These are phyloP conservation scores for Fusarium sarcochroum DNA, from an alignment of 2,329 filamentous ascomycete species.

Conservation along the genomic window DNA sequence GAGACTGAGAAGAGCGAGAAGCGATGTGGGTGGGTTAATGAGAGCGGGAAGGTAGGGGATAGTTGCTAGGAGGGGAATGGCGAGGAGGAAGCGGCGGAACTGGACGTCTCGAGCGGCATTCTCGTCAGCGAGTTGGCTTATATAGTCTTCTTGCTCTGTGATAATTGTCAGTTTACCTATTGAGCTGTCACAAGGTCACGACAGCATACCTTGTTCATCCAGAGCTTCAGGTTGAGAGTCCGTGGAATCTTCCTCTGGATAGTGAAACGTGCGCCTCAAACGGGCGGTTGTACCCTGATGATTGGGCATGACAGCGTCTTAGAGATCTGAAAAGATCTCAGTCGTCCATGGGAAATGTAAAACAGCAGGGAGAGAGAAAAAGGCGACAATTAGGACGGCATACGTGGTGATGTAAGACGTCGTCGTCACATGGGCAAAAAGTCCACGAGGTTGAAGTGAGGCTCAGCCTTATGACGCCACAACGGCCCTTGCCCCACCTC, in stretches of 20 bases:
- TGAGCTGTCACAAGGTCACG: not conserved
- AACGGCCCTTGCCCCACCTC: slow-evolving; percentile 29
- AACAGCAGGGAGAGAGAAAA: not conserved
- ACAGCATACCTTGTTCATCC: slow-evolving; percentile 77
- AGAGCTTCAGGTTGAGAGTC: slow-evolving; percentile 71
- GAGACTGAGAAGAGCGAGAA: slow-evolving; percentile 70
- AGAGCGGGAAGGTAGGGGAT: slow-evolving; percentile 65
- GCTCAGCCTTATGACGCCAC: slow-evolving; percentile 51
- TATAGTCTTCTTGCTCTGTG: slow-evolving; percentile 75
- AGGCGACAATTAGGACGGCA: not conserved
- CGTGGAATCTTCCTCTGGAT: slow-evolving; percentile 71
- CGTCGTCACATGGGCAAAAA: slow-evolving; percentile 42
- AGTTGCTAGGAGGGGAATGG: slow-evolving; percentile 69
- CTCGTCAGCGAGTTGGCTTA: slow-evolving; percentile 65
- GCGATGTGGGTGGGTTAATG: slow-evolving; percentile 53
- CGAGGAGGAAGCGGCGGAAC: slow-evolving; percentile 70
- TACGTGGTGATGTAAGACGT: slow-evolving; percentile 16
- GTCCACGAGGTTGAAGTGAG: slow-evolving; percentile 26
- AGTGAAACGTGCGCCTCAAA: slow-evolving; percentile 82
- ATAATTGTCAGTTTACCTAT: not conserved
- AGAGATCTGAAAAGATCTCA: not conserved
- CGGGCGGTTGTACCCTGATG: slow-evolving; percentile 63
- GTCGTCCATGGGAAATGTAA: not conserved
- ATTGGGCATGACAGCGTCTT: slow-evolving; percentile 41
- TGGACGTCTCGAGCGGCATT: slow-evolving; percentile 71